Percentiles rank a stretch among this genome's conserved stretches.
These are phyloP conservation scores for Neonectria sp. DNA, from an alignment of 2,329 filamentous ascomycete genomes.

Conservation along the genomic window DNA sequence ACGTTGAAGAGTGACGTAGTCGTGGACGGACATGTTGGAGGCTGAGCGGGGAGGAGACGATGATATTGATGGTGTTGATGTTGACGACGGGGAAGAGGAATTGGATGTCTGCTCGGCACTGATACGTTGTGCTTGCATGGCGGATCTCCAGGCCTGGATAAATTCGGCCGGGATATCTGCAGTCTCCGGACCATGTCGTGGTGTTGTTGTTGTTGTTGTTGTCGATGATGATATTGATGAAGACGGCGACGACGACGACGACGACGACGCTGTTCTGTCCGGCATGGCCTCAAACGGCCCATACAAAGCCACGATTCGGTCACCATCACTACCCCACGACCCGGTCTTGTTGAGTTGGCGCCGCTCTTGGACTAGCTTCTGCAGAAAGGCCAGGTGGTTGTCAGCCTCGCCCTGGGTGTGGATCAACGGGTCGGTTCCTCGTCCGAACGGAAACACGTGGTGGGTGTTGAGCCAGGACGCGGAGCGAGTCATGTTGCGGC, in stretches of 20 bases:
- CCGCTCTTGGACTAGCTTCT: not conserved
- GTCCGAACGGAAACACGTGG: too few species aligned
- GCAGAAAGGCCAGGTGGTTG: not conserved
- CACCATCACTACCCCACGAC: conserved; percentile 1
- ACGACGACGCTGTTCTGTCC: not conserved
- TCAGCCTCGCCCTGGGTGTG: not conserved
- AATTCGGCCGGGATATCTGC: not conserved
- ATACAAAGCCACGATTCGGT: conserved; percentile 2
- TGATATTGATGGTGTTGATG: not conserved
- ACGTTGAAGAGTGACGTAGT: too few species aligned
- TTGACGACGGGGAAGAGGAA: not conserved
- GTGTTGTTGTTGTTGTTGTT: not conserved
- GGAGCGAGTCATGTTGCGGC: not conserved
- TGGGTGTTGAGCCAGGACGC: too few species aligned
- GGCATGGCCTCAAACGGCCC: not conserved
- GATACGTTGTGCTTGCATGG: not conserved
- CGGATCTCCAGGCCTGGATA: not conserved
- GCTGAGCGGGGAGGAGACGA: not conserved
- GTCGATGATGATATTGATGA: not conserved
- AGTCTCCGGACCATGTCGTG: not conserved
- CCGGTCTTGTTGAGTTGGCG: not conserved
- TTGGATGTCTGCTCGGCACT: not conserved
- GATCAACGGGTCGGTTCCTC: not conserved
- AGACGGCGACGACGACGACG: not conserved
- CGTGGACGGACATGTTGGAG: not conserved